Percentiles rank a stretch among this genome's conserved stretches.
Evolutionary conservation across 345 rosid species (phyloP).

Genomic region (Triadica sebifera): DNA sequence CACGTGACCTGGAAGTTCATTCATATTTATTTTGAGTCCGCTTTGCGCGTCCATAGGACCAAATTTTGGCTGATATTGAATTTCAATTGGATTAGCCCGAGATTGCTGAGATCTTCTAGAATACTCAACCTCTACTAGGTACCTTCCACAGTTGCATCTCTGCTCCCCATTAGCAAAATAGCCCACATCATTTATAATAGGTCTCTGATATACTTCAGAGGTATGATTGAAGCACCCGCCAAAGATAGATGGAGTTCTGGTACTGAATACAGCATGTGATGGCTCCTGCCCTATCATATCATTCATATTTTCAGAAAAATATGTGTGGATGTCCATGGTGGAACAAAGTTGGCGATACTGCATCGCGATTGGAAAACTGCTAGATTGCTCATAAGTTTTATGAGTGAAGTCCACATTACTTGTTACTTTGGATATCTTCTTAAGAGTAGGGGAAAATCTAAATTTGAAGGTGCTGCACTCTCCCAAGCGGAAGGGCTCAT

Average conservation of each 20-base stretch:
- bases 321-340: not conserved
- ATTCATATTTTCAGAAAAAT: not conserved
- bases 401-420: not conserved
- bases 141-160: not conserved
- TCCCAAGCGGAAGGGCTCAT: conserved; percentile 48
- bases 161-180: not conserved
- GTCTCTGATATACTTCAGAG: not conserved
- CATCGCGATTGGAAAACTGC: not conserved
- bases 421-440: not conserved
- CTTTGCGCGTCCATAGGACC: not conserved
- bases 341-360: not conserved
- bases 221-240: not conserved
- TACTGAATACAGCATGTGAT: not conserved
- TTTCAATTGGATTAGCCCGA: not conserved
- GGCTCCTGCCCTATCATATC: not conserved
- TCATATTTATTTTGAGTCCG: not conserved
- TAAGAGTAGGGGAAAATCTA: conserved; percentile 17
- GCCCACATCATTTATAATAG: not conserved
- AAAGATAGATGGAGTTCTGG: not conserved
- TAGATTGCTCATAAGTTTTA: not conserved
- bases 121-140: not conserved
- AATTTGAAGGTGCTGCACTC: conserved; percentile 54
- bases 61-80: not conserved
- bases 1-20: not conserved
- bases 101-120: not conserved